These are phyloP conservation scores for Aspergillus sp. DNA, from an alignment of 2,329 filamentous ascomycete species.

Conservation along the genomic window DNA sequence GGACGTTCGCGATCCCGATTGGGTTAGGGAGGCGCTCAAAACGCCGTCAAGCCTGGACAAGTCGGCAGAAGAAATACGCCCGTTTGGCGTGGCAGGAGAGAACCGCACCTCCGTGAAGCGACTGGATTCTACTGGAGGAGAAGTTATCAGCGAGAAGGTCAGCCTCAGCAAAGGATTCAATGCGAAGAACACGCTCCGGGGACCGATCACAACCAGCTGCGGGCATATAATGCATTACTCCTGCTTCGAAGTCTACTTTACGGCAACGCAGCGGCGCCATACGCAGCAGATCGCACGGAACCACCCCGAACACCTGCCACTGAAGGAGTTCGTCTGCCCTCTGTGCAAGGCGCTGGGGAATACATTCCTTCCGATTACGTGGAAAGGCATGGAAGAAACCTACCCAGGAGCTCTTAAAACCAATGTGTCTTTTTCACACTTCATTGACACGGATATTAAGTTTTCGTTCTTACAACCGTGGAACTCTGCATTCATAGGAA, in stretches of 20 bases:
- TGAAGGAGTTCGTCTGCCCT: slow-evolving; percentile 90
- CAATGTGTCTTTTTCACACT: slow-evolving; percentile 54
- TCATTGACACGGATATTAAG: slow-evolving; percentile 55
- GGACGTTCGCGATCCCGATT: slow-evolving; percentile 68
- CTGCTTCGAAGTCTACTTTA: slow-evolving; percentile 87
- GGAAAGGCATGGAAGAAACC: slow-evolving; percentile 82
- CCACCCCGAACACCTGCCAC: slow-evolving; percentile 70
- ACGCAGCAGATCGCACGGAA: slow-evolving; percentile 87
- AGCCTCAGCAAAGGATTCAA: slow-evolving; percentile 85
- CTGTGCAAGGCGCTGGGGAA: slow-evolving; percentile 96
- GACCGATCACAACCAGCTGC: slow-evolving; percentile 81
- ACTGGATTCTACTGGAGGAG: slow-evolving; percentile 60
- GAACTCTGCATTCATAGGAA: slow-evolving; percentile 35
- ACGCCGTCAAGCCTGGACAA: slow-evolving; percentile 76
- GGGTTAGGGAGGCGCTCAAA: slow-evolving; percentile 70
- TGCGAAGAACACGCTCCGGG: slow-evolving; percentile 53
- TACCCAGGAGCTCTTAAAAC: slow-evolving; percentile 64
- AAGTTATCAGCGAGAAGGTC: slow-evolving; percentile 65
- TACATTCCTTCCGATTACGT: slow-evolving; percentile 85
- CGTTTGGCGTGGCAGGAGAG: slow-evolving; percentile 82
- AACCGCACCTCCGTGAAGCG: slow-evolving; percentile 72
- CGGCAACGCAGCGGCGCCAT: slow-evolving; percentile 74
- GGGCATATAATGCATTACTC: slow-evolving; percentile 98
- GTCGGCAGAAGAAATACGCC: slow-evolving; percentile 70
- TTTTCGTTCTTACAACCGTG: slow-evolving; percentile 38